Base-by-base conservation (phyloP, 371 early-diverging fungal genomes). In the Actinomortierella wolfii region DNA sequence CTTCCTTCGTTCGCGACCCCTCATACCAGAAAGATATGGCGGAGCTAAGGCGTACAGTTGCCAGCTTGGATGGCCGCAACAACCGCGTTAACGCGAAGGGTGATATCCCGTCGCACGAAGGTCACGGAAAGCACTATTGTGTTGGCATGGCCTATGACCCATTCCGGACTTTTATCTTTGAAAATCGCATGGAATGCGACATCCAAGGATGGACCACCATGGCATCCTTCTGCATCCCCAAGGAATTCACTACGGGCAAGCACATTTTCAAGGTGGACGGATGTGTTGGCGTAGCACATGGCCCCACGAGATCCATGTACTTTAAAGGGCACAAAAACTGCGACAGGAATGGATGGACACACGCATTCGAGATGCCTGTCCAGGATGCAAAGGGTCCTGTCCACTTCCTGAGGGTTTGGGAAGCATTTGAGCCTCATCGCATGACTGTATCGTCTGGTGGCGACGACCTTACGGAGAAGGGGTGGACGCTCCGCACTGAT, bases 151-250 rank as follows among this genome's bases (percentile, higher is more conserved):
- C 52, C 4, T 52, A 14, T 15, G 2, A 34, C 34, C 34, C 34
- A 11, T 4, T 11, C 42, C 41, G 54, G 24, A 54, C 44, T 25
- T 25, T 40, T 9, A 54, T 54, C 43, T 54, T 54, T n/a, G 41
- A 54, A 43, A 24, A 54, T 43, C 54, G 41, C 11, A 54, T 43
- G 44, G 41, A 41, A 17, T 54, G 54, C 23, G 15, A 25, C 24
- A 41, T 41, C 43, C 42, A 54, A 24, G 44, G 54, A 25, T 54
- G 39, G 41, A 24, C 41, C 20, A 54, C 54, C 24, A 23, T 24
- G 23, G 24, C 42, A n/a, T 41, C 54, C 43, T 54, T 54, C 43
- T 54, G 54, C 21, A 20, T 54, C 44, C 54, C 54, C 23, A 41
- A 44, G n/a, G n/a, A 3, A 23, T 43, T 14, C 17, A 9, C 23